phyloP scores from a whole-genome alignment of 768 basidiomycete genomes.

The Pluteus cervinus region DNA sequence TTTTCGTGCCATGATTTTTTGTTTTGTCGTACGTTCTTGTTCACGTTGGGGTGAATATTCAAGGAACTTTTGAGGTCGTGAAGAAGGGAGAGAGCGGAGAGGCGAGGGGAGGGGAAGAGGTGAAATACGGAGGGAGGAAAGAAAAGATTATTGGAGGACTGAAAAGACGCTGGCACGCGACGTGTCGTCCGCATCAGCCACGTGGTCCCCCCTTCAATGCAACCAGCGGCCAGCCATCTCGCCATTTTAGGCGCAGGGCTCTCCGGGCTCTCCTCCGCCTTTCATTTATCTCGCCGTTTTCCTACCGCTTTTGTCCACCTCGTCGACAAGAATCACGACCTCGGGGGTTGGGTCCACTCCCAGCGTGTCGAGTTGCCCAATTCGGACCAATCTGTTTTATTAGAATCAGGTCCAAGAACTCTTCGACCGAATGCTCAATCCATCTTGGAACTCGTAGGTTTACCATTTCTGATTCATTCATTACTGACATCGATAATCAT shows the following conservation, averaged over 20 bases:
- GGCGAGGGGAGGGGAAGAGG: too few species aligned
- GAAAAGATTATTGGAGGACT: too few species aligned
- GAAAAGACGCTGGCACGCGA: too few species aligned
- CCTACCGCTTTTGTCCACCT: conserved; percentile 56
- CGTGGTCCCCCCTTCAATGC: too few species aligned
- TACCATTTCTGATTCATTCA: background rate
- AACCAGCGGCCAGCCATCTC: conserved; percentile 35
- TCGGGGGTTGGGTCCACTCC: conserved; percentile 87
- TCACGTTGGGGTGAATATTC: too few species aligned
- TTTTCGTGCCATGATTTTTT: too few species aligned
- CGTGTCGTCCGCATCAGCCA: too few species aligned
- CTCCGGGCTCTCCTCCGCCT: conserved; percentile 77
- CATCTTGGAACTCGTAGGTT: conserved; percentile 73
- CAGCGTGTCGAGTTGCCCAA: conserved; percentile 40
- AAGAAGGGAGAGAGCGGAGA: too few species aligned
- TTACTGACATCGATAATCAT: conserved; percentile 9
- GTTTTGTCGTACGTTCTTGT: too few species aligned
- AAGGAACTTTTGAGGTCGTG: too few species aligned
- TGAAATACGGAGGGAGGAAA: too few species aligned
- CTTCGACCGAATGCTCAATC: conserved; percentile 70
- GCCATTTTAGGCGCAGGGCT: conserved; percentile 78
- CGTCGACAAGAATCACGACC: conserved; percentile 53
- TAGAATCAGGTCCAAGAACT: conserved; percentile 88
- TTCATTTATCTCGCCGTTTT: conserved; percentile 65
- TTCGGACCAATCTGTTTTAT: conserved; percentile 33